These are phyloP conservation scores for Boletus mariae DNA, from an alignment of 1,284 basidiomycete genomes.

Conservation along the genomic window DNA sequence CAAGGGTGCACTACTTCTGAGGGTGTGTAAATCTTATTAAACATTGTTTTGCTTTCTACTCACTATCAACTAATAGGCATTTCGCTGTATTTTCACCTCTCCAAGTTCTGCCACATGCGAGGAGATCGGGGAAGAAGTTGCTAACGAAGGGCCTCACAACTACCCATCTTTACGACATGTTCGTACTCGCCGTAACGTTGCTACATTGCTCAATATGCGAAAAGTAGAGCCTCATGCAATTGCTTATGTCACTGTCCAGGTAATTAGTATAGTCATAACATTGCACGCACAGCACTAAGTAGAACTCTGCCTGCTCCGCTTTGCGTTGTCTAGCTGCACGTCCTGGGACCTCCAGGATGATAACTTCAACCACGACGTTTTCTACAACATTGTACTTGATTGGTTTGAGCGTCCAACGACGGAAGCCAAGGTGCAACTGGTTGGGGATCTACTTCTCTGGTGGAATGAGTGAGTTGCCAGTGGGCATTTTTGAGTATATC, in stretches of 20 bases:
- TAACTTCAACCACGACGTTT: slow-evolving; percentile 5
- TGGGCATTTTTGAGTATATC: not conserved
- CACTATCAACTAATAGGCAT: slow-evolving; percentile 16
- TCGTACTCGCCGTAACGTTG: slow-evolving; percentile 2
- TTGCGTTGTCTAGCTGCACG: slow-evolving; percentile 4
- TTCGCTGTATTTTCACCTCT: slow-evolving; percentile 29
- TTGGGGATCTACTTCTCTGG: slow-evolving; percentile 5
- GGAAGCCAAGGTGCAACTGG: not conserved
- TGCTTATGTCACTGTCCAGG: slow-evolving; percentile 14
- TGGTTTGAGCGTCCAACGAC: slow-evolving; percentile 5
- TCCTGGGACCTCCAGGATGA: slow-evolving; percentile 4
- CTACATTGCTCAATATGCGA: slow-evolving; percentile 8
- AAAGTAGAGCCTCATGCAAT: slow-evolving; percentile 6
- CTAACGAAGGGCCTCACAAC: not conserved
- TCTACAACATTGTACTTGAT: slow-evolving; percentile 10
- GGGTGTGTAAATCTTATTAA: slow-evolving; percentile 10
- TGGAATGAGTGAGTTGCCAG: slow-evolving; percentile 5
- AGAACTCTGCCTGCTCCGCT: slow-evolving; percentile 3
- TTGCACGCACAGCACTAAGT: not conserved
- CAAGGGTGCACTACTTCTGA: slow-evolving; percentile 21
- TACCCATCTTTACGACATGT: not conserved
- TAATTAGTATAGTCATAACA: not conserved
- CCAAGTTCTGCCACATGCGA: slow-evolving; percentile 25
- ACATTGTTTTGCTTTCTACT: not conserved
- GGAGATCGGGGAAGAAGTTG: not conserved